Base-by-base conservation (phyloP, 2,329 filamentous ascomycete species). In the Periconia digitata region DNA sequence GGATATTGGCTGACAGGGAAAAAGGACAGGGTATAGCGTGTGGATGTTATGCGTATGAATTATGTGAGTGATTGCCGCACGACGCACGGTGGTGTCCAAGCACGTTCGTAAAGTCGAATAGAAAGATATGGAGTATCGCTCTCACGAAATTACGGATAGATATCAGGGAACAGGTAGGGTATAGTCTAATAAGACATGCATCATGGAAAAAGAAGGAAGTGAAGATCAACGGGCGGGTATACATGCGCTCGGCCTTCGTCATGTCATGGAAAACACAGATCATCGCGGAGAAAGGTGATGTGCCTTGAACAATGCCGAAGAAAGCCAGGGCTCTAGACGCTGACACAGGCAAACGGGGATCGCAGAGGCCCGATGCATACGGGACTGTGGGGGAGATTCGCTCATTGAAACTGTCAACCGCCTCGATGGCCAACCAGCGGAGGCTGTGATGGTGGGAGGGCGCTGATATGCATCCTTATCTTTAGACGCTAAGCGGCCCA, bases 391-490 rank as follows among this genome's bases (percentile, higher is more conserved):
- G 47, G 60, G 58, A 55, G 24, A n/a, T 40, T 21, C 44, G 39
- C 35, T 13, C 47, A 42, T 48, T 27, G 40, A 40, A 46, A 23
- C 27, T 43, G 45, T 49, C 48, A 54, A 40, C 36, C 2, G n/a
- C n/a, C 13, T 36, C 5, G 8, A 13, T 38, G 36, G 43, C 43
- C 40, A 46, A 45, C 45, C 40, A 57, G 46, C 27, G 16, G 29
- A 44, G 24, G 22, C 15, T 23, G 1, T 6, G 22, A 13, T 32
- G 34, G 46, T n/a, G 40, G 44, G 16, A 17, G 37, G 44, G 34
- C 32, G 35, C 40, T 43, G 46, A 49, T 59, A 47, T 67, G 64
- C 65, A 56, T 56, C 59, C 66, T 70, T 70, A 70, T 70, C 67
- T 69, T 54, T 32, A 60, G 24, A 42, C 34, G 43, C 17, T 47